Base-by-base conservation (phyloP, 805 yeast genomes). In the Schizosaccharomyces lindneri region DNA sequence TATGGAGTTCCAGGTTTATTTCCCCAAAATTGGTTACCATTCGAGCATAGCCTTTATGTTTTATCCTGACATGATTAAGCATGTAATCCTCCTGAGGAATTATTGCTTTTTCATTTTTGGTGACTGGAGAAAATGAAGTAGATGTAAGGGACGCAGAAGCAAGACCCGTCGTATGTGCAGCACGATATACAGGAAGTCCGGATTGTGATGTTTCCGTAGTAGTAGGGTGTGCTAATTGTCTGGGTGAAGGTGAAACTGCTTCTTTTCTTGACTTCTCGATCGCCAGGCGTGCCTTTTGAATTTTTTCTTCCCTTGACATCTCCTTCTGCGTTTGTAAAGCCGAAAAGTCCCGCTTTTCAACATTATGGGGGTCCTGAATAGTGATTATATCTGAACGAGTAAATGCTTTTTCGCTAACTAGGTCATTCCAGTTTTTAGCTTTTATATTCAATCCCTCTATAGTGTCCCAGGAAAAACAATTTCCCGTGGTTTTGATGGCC, bases 1-100 rank as follows among this genome's bases (percentile, higher is more conserved):
- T 85, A 81, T 84, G 85, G 5, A 84, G 68, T 63, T 81, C 88
- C 1, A 84, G 69, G 31, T 76, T 79, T 0, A 84, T 69, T 2
- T 73, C 70, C 11, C 73, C 73, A 9, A 65, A 48, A 24, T 62
- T 64, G 3, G 72, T 71, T 31, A 66, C 63, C 31, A 71, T 63
- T 43, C 63, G 65, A 4, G 67, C 70, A 55, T 65, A 70, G 19
- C 70, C 72, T 6, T 66, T 64, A 21, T 65, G 63, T 43, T 61
- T 63, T 43, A 70, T 68, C 55, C 67, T 64, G 48, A 66, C 64
- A 29, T 66, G 71, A 57, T 64, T 64, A 11, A 71, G 66, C 39
- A 66, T 62, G 59, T 63, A 65, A 46, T 70, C 71, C 15, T 66
- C 65, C 11, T 66, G 68, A 11, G 67, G 63, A 15, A 66, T 62